A percentile compares a stretch with the other conserved stretches of the same genome.
These are phyloP conservation scores for Candida sakaeoensis DNA, from an alignment of 805 yeast genomes.

Conservation along the genomic window DNA sequence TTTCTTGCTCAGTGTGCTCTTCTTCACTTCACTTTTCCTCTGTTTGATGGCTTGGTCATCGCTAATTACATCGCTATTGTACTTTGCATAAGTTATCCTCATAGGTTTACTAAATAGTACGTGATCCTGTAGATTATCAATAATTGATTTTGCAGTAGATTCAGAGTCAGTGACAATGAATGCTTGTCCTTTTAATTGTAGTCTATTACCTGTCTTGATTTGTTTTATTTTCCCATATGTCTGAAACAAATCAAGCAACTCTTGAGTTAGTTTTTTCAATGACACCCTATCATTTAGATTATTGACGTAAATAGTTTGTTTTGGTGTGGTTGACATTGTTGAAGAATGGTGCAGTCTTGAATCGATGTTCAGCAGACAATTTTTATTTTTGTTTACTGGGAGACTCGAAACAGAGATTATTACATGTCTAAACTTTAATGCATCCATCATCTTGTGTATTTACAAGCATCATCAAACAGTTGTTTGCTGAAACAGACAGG, in stretches of 20 bases:
- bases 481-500: no score
- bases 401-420: no score
- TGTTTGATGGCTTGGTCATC: constrained; percentile 19
- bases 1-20: constrained; percentile 14
- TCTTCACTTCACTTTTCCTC: constrained; percentile 19
- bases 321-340: not conserved
- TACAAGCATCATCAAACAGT: no score
- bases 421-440: no score
- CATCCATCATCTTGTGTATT: no score
- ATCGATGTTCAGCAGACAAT: no score
- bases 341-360: no score
- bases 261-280: constrained; percentile 43
- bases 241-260: constrained; percentile 40
- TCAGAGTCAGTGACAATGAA: constrained; percentile 54
- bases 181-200: constrained; percentile 80
- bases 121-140: constrained; percentile 37
- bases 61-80: constrained; percentile 40
- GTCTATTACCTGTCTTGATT: constrained; percentile 54
- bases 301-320: constrained; percentile 53
- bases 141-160: constrained; percentile 44
- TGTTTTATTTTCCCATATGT: constrained; percentile 47
- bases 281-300: constrained; percentile 71
- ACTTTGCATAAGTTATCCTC: constrained; percentile 40
- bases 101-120: constrained; percentile 47
- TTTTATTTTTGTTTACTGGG: no score